These are phyloP conservation scores for Tribonema minus DNA, from an alignment of 108 stramenopile species.

Conservation along the genomic window DNA sequence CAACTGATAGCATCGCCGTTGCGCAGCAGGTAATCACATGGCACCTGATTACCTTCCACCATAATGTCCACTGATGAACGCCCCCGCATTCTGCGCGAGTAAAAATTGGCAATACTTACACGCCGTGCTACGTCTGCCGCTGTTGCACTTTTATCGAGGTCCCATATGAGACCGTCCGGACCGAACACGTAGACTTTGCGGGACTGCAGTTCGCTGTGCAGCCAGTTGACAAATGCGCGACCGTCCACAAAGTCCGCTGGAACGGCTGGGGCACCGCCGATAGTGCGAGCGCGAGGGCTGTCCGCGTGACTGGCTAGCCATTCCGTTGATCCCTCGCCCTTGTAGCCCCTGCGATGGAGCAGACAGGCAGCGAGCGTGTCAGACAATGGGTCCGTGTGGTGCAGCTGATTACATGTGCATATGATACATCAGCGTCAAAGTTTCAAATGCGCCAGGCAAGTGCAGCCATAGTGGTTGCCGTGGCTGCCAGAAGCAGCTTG, in stretches of 20 bases:
- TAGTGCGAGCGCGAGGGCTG: neutral
- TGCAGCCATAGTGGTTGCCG: no score
- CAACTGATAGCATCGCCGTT: neutral
- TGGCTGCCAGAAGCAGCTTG: no score
- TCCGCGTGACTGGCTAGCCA: neutral
- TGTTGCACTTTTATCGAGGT: conserved; percentile 40
- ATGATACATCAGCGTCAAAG: no score
- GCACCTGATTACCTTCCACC: neutral
- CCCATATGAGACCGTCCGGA: conserved; percentile 41
- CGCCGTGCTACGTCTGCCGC: conserved; percentile 13
- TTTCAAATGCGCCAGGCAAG: no score
- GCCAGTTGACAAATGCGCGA: neutral
- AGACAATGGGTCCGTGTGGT: no score
- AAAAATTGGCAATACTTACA: neutral
- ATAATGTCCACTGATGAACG: neutral
- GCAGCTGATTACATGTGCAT: no score
- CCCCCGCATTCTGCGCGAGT: neutral
- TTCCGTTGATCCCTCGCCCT: neutral
- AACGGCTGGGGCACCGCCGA: neutral
- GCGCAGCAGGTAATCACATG: neutral
- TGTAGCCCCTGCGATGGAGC: no score
- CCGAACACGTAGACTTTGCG: conserved; percentile 37
- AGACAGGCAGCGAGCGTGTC: no score
- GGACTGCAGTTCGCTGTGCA: neutral
- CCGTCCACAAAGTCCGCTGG: neutral